These are phyloP conservation scores for Podila clonocystis DNA, from an alignment of 192 early-diverging fungal species.

Conservation along the genomic window DNA sequence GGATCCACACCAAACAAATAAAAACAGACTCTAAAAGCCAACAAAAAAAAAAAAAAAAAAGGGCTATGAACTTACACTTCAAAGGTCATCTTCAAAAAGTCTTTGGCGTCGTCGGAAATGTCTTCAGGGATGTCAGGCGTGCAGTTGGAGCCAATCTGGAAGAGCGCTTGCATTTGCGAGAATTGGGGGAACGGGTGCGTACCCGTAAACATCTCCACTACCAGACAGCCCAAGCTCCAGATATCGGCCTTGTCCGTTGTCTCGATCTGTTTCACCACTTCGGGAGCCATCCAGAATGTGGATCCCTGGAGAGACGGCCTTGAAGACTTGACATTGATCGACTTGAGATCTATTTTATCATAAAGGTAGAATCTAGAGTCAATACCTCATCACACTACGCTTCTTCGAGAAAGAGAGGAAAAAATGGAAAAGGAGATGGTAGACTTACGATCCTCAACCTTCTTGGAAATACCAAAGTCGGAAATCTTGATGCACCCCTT, in stretches of 20 bases:
- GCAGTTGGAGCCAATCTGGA: slow-evolving; percentile 82
- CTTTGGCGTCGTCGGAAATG: slow-evolving; percentile 73
- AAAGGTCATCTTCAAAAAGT: slow-evolving; percentile 84
- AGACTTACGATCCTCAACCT: slow-evolving; percentile 76
- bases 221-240: slow-evolving; percentile 94
- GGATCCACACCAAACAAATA: too few species aligned
- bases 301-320: slow-evolving; percentile 93
- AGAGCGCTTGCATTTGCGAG: slow-evolving; percentile 85
- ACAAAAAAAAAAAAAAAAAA: neutral
- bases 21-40: neutral
- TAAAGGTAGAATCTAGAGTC: too few species aligned
- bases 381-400: too few species aligned
- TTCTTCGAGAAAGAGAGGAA: too few species aligned
- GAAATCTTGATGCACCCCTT: slow-evolving; percentile 96
- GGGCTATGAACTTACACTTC: slow-evolving; percentile 69
- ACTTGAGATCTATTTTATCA: slow-evolving; percentile 29
- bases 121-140: slow-evolving; percentile 85
- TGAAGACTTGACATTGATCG: slow-evolving; percentile 54
- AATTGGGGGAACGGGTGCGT: slow-evolving; percentile 89
- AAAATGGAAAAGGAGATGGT: slow-evolving; percentile 3
- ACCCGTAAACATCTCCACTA: slow-evolving; percentile 99
- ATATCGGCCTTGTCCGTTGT: slow-evolving; percentile 95
- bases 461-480: slow-evolving; percentile 99
- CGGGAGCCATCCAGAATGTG: slow-evolving; percentile 99
- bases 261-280: slow-evolving; percentile 92